phyloP scores from a whole-genome alignment of 441 rosid genomes.

The Erodium moschatum region DNA sequence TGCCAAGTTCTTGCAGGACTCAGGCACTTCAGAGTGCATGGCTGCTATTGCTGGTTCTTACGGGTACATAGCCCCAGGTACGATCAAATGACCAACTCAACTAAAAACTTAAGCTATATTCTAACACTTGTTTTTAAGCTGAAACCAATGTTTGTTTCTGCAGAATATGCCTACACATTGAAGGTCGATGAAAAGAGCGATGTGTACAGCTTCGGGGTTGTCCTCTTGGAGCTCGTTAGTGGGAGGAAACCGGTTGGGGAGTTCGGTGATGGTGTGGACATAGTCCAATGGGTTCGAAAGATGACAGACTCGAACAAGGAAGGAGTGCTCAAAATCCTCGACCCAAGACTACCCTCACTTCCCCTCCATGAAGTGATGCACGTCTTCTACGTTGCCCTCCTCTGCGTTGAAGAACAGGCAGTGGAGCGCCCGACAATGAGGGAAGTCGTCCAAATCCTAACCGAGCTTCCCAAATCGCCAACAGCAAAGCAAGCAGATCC shows the following conservation, averaged over 20 bases:
- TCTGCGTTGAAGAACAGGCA: conserved; percentile 91
- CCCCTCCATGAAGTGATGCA: conserved; percentile 83
- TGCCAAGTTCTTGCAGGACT: conserved; percentile 87
- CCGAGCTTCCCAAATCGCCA: conserved; percentile 62
- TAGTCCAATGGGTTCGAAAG: conserved; percentile 91
- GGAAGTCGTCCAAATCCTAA: conserved; percentile 79
- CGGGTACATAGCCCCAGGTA: conserved; percentile 96
- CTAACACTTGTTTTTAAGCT: no score
- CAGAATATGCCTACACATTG: conserved; percentile 90
- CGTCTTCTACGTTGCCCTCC: conserved; percentile 84
- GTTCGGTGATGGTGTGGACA: conserved; percentile 92
- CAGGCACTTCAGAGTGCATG: conserved; percentile 97
- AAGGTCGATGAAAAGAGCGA: conserved; percentile 99
- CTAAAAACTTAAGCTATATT: no score
- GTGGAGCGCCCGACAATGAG: conserved; percentile 90
- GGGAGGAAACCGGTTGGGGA: conserved; percentile 93
- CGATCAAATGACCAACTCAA: not conserved
- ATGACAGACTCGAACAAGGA: conserved; percentile 81
- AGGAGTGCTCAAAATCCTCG: conserved; percentile 62
- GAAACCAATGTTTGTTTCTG: conserved; percentile 15
- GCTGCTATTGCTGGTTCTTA: conserved; percentile 97
- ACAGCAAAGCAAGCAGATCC: conserved; percentile 39
- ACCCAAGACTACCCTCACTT: conserved; percentile 67
- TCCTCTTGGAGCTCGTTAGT: conserved; percentile 63
- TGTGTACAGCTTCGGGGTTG: conserved; percentile 92